Conservation (phyloP, 179 eudicot genomes). For the Camellia oleifera region DNA sequence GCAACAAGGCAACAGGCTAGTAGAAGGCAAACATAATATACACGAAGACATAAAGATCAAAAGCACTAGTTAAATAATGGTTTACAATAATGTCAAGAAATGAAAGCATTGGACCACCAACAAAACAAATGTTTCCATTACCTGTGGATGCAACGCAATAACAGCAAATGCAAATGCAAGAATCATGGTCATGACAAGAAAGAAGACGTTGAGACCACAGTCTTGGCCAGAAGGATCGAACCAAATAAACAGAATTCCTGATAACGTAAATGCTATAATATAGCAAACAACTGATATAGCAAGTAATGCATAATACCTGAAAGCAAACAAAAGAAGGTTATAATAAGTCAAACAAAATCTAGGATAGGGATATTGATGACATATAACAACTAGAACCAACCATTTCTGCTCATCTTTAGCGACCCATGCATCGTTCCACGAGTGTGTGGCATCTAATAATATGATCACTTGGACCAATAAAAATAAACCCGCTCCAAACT, state of each 20-base stretch:
- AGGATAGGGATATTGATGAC: neutral
- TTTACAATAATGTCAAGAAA: neutral
- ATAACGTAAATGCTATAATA: constrained; percentile 63
- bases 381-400: constrained; percentile 33
- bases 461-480: constrained; percentile 91
- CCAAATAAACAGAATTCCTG: constrained; percentile 87
- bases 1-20: neutral
- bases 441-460: constrained; percentile 82
- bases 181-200: constrained; percentile 85
- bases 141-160: constrained; percentile 88
- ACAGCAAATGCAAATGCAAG: constrained; percentile 79
- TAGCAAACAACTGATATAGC: constrained; percentile 76
- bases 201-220: constrained; percentile 90
- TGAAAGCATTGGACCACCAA: constrained; percentile 5
- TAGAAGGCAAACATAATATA: neutral
- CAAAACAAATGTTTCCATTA: constrained; percentile 25
- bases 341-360: constrained; percentile 6
- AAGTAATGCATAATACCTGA: constrained; percentile 93
- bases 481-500: constrained; percentile 95
- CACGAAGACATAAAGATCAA: neutral
- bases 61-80: neutral
- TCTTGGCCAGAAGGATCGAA: constrained; percentile 92
- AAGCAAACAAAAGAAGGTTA: constrained; percentile 11
- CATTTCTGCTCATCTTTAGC: constrained; percentile 97
- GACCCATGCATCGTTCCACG: constrained; percentile 99